Conservation (phyloP, 768 basidiomycete species). For the Lyophyllum shimeji region DNA sequence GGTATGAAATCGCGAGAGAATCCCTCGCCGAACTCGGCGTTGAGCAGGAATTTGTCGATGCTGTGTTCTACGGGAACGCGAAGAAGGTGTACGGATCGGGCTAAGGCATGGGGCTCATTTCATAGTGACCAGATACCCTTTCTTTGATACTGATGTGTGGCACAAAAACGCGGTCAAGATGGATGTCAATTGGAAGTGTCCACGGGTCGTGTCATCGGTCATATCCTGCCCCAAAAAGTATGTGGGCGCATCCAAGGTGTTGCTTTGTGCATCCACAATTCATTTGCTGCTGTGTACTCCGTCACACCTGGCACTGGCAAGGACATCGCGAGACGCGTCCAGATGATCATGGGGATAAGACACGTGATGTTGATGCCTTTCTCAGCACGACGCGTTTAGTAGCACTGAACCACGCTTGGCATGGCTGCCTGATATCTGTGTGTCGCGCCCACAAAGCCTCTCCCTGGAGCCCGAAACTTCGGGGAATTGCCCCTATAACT, state of each 20-base stretch:
- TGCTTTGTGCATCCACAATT: too few relatives aligned
- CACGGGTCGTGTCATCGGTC: too few relatives aligned
- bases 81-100: conserved; percentile 41
- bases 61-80: conserved; percentile 61
- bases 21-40: conserved; percentile 77
- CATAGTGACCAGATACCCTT: neutral
- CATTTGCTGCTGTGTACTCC: too few relatives aligned
- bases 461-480: neutral
- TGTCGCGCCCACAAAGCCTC: neutral
- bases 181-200: too few relatives aligned
- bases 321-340: neutral
- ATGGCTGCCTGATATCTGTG: conserved; percentile 11
- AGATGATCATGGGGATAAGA: neutral
- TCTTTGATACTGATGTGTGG: neutral
- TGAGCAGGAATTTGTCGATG: conserved; percentile 76
- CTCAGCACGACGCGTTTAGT: conserved; percentile 5
- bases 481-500: conserved; percentile 1
- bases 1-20: conserved; percentile 82
- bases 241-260: too few relatives aligned
- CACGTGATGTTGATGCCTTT: conserved; percentile 10
- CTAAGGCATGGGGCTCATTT: conserved; percentile 4
- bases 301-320: too few relatives aligned
- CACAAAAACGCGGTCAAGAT: neutral
- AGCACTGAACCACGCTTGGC: neutral
- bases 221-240: too few relatives aligned